phyloP scores from a whole-genome alignment of 2,329 filamentous ascomycete species.

The Alternaria hordeiaustralica region DNA sequence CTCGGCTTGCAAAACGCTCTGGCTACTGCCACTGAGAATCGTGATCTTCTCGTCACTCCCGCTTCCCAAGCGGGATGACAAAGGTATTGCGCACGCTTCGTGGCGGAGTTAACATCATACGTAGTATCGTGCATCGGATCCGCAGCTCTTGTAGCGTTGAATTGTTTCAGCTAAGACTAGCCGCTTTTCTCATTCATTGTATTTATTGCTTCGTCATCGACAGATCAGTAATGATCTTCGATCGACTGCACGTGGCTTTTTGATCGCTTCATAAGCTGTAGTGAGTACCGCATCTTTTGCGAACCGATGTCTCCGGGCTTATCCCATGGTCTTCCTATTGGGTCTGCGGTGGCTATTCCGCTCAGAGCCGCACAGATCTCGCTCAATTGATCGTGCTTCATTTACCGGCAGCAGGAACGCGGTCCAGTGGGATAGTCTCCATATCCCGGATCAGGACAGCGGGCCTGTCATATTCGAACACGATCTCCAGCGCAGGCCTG shows the following conservation, averaged over 20 bases:
- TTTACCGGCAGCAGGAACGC: not conserved
- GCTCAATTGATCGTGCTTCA: not conserved
- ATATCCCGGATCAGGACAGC: not conserved
- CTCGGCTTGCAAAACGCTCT: not conserved
- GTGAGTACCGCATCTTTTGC: not conserved
- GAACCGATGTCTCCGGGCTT: not conserved
- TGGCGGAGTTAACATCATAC: not conserved
- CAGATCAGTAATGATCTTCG: no score
- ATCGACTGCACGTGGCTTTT: not conserved
- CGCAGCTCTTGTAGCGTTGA: not conserved
- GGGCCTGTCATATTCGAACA: not conserved
- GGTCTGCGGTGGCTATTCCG: not conserved
- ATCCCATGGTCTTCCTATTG: not conserved
- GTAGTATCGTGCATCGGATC: not conserved
- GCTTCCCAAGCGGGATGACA: not conserved
- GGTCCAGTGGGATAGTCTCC: not conserved
- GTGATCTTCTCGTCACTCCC: not conserved
- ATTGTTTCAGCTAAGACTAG: not conserved
- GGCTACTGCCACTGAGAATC: not conserved
- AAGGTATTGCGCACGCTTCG: not conserved
- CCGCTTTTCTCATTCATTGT: not conserved
- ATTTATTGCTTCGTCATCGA: not conserved
- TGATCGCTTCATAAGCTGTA: not conserved
- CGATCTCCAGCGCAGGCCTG: conserved; percentile 3
- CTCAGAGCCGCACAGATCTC: not conserved